These are phyloP conservation scores for Cymbopogon citratus DNA, from an alignment of 176 grass and related monocot genomes.

Conservation along the genomic window DNA sequence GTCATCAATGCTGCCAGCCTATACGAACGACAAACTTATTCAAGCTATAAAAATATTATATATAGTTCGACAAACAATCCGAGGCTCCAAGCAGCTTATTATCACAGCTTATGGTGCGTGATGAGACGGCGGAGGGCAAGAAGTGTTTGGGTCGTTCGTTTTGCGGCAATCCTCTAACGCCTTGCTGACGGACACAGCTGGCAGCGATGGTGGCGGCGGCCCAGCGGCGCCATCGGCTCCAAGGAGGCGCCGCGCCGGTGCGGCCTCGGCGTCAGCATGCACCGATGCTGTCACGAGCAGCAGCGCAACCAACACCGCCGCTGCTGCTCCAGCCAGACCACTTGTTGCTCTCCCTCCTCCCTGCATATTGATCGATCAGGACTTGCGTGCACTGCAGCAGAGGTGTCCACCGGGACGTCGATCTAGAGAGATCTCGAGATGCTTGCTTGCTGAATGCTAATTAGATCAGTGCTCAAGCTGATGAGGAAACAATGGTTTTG, in stretches of 20 bases:
- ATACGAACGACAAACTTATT: too few relatives aligned
- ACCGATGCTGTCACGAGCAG: background rate
- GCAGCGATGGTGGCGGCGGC: background rate
- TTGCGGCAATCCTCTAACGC: too few relatives aligned
- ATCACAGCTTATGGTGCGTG: too few relatives aligned
- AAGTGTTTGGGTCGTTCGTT: too few relatives aligned
- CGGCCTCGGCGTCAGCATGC: background rate
- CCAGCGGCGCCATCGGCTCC: background rate
- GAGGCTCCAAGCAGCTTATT: too few relatives aligned
- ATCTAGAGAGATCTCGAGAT: too few relatives aligned
- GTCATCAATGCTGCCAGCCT: too few relatives aligned
- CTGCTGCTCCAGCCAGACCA: background rate
- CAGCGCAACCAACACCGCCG: background rate
- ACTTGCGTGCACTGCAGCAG: background rate
- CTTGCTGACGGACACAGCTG: too few relatives aligned
- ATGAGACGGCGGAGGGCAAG: too few relatives aligned
- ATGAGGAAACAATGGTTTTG: background rate
- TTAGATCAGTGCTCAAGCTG: background rate
- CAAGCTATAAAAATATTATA: too few relatives aligned
- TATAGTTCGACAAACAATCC: too few relatives aligned
- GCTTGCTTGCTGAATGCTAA: too few relatives aligned
- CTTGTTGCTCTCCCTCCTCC: background rate
- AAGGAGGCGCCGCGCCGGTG: background rate
- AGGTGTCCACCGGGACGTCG: background rate
- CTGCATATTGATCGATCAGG: constrained; percentile 5